These are phyloP conservation scores for Malassezia cuniculi DNA, from an alignment of 1,284 basidiomycete genomes.

Conservation along the genomic window DNA sequence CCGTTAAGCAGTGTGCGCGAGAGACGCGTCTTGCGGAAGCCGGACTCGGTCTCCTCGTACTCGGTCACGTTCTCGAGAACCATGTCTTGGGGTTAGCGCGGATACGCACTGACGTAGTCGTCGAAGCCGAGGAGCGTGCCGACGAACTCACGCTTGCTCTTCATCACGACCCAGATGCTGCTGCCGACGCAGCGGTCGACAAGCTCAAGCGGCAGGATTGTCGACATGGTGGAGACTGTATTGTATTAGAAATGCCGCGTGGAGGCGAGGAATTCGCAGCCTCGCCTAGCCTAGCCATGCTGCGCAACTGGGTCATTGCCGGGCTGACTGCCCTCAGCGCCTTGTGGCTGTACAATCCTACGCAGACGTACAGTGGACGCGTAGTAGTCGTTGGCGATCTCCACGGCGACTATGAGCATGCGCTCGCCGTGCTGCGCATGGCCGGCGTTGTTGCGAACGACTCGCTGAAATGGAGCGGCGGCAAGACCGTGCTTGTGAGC, in stretches of 20 bases:
- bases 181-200: slow-evolving; percentile 46
- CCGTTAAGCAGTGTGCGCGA: slow-evolving; percentile 88
- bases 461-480: slow-evolving; percentile 21
- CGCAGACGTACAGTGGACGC: no score
- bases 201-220: slow-evolving; percentile 41
- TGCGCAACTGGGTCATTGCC: no score
- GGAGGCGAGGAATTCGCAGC: no score
- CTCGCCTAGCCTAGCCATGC: no score
- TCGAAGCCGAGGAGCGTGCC: slow-evolving; percentile 94
- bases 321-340: no score
- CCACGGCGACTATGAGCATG: slow-evolving; percentile 37
- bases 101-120: slow-evolving; percentile 91
- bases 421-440: slow-evolving; percentile 33
- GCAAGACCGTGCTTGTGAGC: slow-evolving; percentile 31
- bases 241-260: no score
- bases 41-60: slow-evolving; percentile 47
- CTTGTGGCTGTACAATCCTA: no score
- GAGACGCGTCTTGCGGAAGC: slow-evolving; percentile 61
- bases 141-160: slow-evolving; percentile 49
- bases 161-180: slow-evolving; percentile 46
- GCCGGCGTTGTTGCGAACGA: slow-evolving; percentile 18
- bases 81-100: slow-evolving; percentile 59
- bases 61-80: slow-evolving; percentile 93
- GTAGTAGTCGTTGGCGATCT: slow-evolving; percentile 37
- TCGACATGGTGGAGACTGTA: no score